phyloP scores from a whole-genome alignment of 805 yeast species.

The Candida tammaniensis region DNA sequence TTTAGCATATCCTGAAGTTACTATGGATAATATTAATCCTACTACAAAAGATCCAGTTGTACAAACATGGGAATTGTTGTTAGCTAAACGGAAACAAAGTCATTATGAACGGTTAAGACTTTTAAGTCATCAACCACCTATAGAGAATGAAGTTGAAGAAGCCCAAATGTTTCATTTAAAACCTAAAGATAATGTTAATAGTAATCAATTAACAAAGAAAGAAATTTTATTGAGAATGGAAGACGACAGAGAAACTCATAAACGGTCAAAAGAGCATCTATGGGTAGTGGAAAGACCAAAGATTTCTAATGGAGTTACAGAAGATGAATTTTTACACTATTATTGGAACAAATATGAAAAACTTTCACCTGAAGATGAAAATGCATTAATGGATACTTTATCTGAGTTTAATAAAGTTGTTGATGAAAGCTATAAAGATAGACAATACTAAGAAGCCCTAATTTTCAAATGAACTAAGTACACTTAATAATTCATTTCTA shows the following conservation, averaged over 20 bases:
- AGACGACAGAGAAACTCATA: constrained; percentile 88
- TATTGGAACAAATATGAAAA: constrained; percentile 51
- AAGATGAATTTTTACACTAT: constrained; percentile 35
- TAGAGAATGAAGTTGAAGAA: constrained; percentile 25
- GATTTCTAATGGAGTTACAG: constrained; percentile 32
- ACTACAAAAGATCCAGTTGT: constrained; percentile 31
- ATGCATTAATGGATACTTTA: constrained; percentile 42
- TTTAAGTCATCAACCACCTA: constrained; percentile 26
- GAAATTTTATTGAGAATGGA: constrained; percentile 81
- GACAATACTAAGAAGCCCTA: constrained; percentile 23
- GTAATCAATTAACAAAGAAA: constrained; percentile 31
- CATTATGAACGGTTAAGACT: constrained; percentile 48
- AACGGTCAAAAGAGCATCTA: constrained; percentile 73
- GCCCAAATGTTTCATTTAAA: constrained; percentile 25
- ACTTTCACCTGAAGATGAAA: constrained; percentile 44
- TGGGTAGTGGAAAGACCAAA: constrained; percentile 65
- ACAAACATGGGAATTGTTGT: constrained; percentile 46
- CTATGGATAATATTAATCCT: too few species aligned
- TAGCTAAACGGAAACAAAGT: constrained; percentile 47
- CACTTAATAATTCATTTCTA: constrained; percentile 61
- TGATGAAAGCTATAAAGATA: constrained; percentile 49
- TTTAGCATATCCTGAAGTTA: constrained; percentile 33
- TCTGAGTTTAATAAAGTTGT: constrained; percentile 56
- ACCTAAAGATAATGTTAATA: constrained; percentile 16
- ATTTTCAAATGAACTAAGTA: constrained; percentile 17